Evolutionary conservation across 768 basidiomycete genomes (phyloP), one percentile per base, ranked within the genome.

Genomic region (Termitomyces sp.): DNA sequence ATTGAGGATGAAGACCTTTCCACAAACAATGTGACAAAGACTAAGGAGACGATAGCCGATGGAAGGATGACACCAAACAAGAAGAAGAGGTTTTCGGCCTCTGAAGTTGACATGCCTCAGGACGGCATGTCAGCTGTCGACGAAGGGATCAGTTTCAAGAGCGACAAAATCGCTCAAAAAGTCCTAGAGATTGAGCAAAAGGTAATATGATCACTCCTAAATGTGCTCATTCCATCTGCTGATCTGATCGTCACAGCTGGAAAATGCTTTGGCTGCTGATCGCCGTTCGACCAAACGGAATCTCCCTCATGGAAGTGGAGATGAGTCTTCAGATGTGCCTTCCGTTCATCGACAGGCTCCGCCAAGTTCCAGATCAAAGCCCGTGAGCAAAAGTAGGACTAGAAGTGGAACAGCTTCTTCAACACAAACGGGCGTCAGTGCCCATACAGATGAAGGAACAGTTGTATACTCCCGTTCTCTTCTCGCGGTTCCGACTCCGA

Each of bases 151-250:
- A 90, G 85, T 65, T 82, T 88, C 69, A 88, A 88, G 71, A 94
- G 90, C 65, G 94, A 96, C 67, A 87, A 84, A 69, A 95, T 97
- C 58, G 89, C 92, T 28, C 86, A 91, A 71, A 93, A 94, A 73
- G 91, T 97, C 50, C 69, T 90, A 52, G 86, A 90, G 73, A 96
- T 97, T 61, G 94, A 96, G 75, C 87, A 91, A 65, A 96, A 96
- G 85, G 94, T 94, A 48, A 58, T 79, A 73, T n/a, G 7, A 11
- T 52, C 8, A 13, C 2, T 60, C 5, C 4, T 18, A 7, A 36
- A n/a, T 4, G 13, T 35, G 50, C 11, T 53, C 18, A 55, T 56
- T 15, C 36, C n/a, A n/a, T 28, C n/a, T 42, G 22, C 2, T 60
- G 54, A 45, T 48, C 12, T 35, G 20, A 32, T n/a, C 28, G 42